A percentile compares a stretch with the other conserved stretches of the same genome.
These are phyloP conservation scores for Eimeria maxima DNA, from an alignment of 169 alveolate genomes.

Conservation along the genomic window DNA sequence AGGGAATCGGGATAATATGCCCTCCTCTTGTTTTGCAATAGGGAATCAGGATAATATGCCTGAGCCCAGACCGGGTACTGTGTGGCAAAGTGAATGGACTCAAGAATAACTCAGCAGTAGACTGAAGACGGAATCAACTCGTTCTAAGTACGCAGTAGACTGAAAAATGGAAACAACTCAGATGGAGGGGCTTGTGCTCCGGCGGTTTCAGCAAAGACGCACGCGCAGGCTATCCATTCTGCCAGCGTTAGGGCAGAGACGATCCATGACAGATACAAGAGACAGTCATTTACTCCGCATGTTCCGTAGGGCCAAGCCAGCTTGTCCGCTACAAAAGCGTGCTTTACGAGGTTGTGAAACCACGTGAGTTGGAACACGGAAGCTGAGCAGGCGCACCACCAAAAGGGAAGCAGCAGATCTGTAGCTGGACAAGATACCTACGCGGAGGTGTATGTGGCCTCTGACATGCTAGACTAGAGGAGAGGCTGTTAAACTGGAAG, in stretches of 20 bases:
- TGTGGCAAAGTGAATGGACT: no score
- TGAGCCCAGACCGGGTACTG: no score
- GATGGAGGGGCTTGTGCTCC: not conserved
- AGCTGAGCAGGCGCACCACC: constrained; percentile 11
- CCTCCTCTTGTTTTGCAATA: not conserved
- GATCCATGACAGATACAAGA: constrained; percentile 24
- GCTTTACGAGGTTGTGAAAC: constrained; percentile 55
- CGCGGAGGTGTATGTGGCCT: not conserved
- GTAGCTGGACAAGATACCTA: not conserved
- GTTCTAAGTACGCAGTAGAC: no score
- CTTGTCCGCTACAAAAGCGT: not conserved
- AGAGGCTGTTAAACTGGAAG: not conserved
- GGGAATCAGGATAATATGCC: no score
- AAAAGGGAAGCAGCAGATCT: not conserved
- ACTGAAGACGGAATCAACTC: no score
- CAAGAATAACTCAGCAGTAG: no score
- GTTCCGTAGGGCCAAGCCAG: not conserved
- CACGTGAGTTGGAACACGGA: constrained; percentile 51
- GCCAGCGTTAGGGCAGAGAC: constrained; percentile 55
- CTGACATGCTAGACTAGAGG: no score
- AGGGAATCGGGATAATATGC: no score
- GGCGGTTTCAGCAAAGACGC: not conserved
- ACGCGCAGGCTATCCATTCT: constrained; percentile 44
- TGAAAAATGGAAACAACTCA: not conserved
- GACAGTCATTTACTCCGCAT: constrained; percentile 7